Evolutionary conservation across 352 stramenopile genomes (phyloP).

Genomic region (Pythium scleroteichum): DNA sequence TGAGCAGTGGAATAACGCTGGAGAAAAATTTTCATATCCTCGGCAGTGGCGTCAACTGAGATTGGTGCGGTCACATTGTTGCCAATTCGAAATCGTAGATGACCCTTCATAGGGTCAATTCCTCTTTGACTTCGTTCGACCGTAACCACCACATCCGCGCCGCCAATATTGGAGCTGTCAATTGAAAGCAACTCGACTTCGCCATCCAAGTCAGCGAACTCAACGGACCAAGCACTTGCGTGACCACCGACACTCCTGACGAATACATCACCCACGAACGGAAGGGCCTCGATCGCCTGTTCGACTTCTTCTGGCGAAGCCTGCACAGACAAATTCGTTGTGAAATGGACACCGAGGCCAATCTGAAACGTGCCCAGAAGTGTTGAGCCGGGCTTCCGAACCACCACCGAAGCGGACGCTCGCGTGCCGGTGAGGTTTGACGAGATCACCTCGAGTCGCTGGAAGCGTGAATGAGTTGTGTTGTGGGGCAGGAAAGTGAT

Average conservation of each 20-base stretch:
- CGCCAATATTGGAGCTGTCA: slow-evolving; percentile 14
- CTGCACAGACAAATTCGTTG: slow-evolving; percentile 14
- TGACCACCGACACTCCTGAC: slow-evolving; percentile 18
- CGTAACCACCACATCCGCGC: slow-evolving; percentile 9
- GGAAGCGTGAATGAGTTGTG: slow-evolving; percentile 14
- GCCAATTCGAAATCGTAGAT: slow-evolving; percentile 7
- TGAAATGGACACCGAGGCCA: slow-evolving; percentile 27
- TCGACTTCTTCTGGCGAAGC: slow-evolving; percentile 27
- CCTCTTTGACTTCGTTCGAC: slow-evolving; percentile 23
- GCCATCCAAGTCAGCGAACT: slow-evolving; percentile 28
- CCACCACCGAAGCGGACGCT: slow-evolving; percentile 9
- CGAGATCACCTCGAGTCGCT: slow-evolving; percentile 27
- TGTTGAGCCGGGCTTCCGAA: slow-evolving; percentile 19
- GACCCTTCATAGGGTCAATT: slow-evolving; percentile 3
- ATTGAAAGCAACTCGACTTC: slow-evolving; percentile 17
- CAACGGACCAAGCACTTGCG: slow-evolving; percentile 27
- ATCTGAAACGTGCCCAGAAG: slow-evolving; percentile 32
- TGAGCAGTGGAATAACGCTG: neutral
- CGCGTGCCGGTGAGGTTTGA: slow-evolving; percentile 26
- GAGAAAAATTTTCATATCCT: slow-evolving; percentile 5
- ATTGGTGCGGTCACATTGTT: neutral
- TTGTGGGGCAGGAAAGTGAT: slow-evolving; percentile 36
- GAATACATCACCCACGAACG: slow-evolving; percentile 15
- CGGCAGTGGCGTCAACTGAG: neutral
- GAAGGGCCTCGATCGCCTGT: slow-evolving; percentile 27